phyloP scores from a whole-genome alignment of 352 stramenopile genomes.

The Hyaloperonospora brassicae region DNA sequence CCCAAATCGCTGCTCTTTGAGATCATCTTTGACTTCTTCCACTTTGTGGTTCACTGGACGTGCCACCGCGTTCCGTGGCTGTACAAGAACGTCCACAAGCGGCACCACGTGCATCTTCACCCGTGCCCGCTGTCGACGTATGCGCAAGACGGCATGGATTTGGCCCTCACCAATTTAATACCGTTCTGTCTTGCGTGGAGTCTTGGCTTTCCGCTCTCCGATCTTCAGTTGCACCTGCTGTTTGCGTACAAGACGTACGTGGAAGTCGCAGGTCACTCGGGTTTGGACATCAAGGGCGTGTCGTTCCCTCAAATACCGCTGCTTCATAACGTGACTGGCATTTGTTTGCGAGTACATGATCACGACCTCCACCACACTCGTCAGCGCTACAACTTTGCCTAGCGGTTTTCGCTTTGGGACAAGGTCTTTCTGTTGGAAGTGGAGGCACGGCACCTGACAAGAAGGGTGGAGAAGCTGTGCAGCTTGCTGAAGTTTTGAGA shows the following conservation, averaged over 20 bases:
- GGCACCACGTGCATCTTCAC: conserved; percentile 70
- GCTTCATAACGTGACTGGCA: conserved; percentile 31
- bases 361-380: conserved; percentile 84
- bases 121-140: conserved; percentile 75
- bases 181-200: conserved; percentile 49
- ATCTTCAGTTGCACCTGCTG: conserved; percentile 58
- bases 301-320: conserved; percentile 82
- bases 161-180: conserved; percentile 71
- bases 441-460: too few relatives aligned
- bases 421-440: conserved; percentile 39
- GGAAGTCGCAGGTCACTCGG: conserved; percentile 76
- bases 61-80: conserved; percentile 61
- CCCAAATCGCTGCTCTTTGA: conserved; percentile 81
- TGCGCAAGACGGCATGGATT: conserved; percentile 66
- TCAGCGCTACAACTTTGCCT: conserved; percentile 77
- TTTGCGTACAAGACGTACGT: conserved; percentile 88
- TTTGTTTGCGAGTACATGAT: conserved; percentile 68
- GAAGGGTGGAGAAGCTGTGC: too few relatives aligned
- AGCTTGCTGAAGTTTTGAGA: too few relatives aligned
- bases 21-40: conserved; percentile 79
- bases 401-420: conserved; percentile 84
- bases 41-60: conserved; percentile 67
- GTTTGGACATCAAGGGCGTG: conserved; percentile 74
- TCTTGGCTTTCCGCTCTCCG: conserved; percentile 38
- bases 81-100: conserved; percentile 77